These are phyloP conservation scores for Diaporthe batatas DNA, from an alignment of 2,329 filamentous ascomycete genomes.

Conservation along the genomic window DNA sequence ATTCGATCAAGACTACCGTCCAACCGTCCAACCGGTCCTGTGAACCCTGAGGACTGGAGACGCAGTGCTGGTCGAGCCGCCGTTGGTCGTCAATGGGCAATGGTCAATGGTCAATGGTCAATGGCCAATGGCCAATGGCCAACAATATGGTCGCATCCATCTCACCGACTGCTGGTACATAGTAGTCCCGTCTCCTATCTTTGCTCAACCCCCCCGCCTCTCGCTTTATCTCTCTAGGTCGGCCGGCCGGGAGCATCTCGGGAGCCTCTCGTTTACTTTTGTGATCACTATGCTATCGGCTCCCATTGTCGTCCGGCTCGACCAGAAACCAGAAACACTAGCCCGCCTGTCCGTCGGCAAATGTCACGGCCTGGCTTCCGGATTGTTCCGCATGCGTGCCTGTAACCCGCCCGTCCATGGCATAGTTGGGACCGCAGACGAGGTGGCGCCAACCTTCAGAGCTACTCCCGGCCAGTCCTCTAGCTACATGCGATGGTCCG, in stretches of 20 bases:
- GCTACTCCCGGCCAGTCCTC: slow-evolving; percentile 32
- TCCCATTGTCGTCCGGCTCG: slow-evolving; percentile 12
- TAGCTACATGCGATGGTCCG: slow-evolving; percentile 34
- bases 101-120: background rate
- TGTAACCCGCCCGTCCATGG: slow-evolving; percentile 11
- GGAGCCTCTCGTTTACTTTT: background rate
- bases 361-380: slow-evolving; percentile 28
- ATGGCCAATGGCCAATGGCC: background rate
- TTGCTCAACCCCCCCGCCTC: slow-evolving; percentile 3
- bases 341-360: slow-evolving; percentile 27
- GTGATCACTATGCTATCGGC: background rate
- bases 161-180: slow-evolving; percentile 2
- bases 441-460: slow-evolving; percentile 15
- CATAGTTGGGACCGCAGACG: slow-evolving; percentile 19
- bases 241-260: slow-evolving; percentile 7
- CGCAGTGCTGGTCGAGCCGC: slow-evolving; percentile 1
- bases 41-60: slow-evolving; percentile 7
- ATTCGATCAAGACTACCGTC: slow-evolving; percentile 29
- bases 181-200: slow-evolving; percentile 5
- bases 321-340: slow-evolving; percentile 26
- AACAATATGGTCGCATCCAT: slow-evolving; percentile 2
- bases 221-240: slow-evolving; percentile 14
- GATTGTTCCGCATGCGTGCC: slow-evolving; percentile 25
- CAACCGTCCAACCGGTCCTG: background rate
- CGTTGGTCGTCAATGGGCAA: background rate